phyloP scores from a whole-genome alignment of 495 filamentous ascomycete species.

The Parathielavia hyrcaniae region DNA sequence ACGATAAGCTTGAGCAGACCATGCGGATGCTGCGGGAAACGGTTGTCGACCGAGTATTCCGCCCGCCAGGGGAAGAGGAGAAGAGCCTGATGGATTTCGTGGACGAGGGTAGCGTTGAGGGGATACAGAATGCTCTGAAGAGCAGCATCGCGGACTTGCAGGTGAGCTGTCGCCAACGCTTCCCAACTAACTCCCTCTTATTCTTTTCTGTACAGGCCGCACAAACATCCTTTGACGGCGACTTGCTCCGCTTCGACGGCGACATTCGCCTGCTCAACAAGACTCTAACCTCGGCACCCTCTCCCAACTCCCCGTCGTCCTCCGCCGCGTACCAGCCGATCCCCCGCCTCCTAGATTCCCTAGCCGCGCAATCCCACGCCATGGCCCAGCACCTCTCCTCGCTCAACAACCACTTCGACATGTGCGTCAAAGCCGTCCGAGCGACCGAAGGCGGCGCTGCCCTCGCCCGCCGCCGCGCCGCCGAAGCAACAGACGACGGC shows the following conservation, averaged over 20 bases:
- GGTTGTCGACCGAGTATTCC: slow-evolving; percentile 66
- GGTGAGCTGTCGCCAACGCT: slow-evolving; percentile 25
- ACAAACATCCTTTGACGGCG: slow-evolving; percentile 55
- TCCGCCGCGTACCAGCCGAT: slow-evolving; percentile 49
- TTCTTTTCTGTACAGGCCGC: slow-evolving; percentile 36
- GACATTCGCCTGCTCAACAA: slow-evolving; percentile 48
- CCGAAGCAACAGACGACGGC: slow-evolving; percentile 49
- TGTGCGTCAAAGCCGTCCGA: slow-evolving; percentile 85
- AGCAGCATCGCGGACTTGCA: slow-evolving; percentile 54
- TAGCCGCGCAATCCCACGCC: slow-evolving; percentile 72
- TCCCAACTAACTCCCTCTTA: background rate
- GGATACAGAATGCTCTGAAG: slow-evolving; percentile 59
- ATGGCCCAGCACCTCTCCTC: slow-evolving; percentile 79
- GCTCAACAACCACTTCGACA: slow-evolving; percentile 86
- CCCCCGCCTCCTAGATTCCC: slow-evolving; percentile 58
- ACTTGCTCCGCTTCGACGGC: slow-evolving; percentile 57
- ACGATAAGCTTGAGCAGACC: slow-evolving; percentile 63
- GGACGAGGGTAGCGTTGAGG: slow-evolving; percentile 70
- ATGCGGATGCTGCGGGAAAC: slow-evolving; percentile 64
- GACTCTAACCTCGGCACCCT: slow-evolving; percentile 33
- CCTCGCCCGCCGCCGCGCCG: slow-evolving; percentile 51
- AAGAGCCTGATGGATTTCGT: slow-evolving; percentile 85
- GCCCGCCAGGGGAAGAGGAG: slow-evolving; percentile 57
- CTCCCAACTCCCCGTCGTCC: slow-evolving; percentile 32
- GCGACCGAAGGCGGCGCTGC: slow-evolving; percentile 88